A percentile compares a stretch with the other conserved stretches of the same genome.
Conservation (phyloP, 2,329 filamentous ascomycete species). For the Fusarium sp. region DNA sequence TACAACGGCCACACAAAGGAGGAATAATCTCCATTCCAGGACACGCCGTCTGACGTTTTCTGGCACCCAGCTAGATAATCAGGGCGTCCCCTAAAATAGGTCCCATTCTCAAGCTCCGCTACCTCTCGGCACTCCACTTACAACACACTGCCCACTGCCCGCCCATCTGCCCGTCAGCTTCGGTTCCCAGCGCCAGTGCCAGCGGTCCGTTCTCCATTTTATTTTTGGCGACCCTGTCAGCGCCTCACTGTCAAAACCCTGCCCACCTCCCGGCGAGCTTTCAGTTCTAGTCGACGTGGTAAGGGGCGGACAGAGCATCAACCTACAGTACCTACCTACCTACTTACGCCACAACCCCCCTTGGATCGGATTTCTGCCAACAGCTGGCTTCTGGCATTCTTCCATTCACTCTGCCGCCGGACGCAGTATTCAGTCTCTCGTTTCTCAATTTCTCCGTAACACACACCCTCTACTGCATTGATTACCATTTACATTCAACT, state of each 20-base stretch:
- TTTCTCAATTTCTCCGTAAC: conserved; percentile 32
- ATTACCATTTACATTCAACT: conserved; percentile 26
- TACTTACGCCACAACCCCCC: conserved; percentile 44
- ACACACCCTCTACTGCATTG: conserved; percentile 19
- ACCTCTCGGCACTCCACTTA: conserved; percentile 23
- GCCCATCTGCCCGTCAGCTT: conserved; percentile 14
- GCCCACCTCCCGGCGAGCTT: conserved; percentile 28
- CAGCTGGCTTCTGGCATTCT: conserved; percentile 48
- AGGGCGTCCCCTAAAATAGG: conserved; percentile 39
- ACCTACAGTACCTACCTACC: not conserved
- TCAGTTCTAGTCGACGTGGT: conserved; percentile 37
- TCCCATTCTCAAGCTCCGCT: conserved; percentile 28
- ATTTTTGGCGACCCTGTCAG: conserved; percentile 38
- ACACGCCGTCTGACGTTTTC: conserved; percentile 35
- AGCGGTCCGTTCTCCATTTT: conserved; percentile 33
- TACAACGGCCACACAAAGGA: conserved; percentile 26
- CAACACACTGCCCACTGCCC: conserved; percentile 8
- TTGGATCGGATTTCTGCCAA: conserved; percentile 43
- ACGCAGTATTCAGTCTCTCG: conserved; percentile 37
- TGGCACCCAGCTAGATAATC: conserved; percentile 10
- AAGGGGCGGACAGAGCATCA: conserved; percentile 47
- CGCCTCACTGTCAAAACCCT: conserved; percentile 43
- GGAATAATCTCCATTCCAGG: conserved; percentile 42
- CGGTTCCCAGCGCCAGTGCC: not conserved
- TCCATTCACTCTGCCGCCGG: conserved; percentile 44